Base-by-base conservation (phyloP, 2,329 filamentous ascomycete species). In the Aspergillus fijiensis region DNA sequence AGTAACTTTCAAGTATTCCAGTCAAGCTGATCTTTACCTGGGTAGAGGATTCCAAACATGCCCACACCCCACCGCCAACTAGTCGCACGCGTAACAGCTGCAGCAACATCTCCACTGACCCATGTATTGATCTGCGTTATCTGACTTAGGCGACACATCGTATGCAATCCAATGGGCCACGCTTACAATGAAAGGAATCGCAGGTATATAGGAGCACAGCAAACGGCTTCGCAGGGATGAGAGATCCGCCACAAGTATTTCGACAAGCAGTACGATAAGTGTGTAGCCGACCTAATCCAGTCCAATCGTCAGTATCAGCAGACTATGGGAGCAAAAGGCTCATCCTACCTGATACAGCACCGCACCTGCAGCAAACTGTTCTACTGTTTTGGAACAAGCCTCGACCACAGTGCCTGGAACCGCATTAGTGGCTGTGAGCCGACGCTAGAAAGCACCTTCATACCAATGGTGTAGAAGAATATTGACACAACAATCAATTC, bases 151-250 rank as follows among this genome's bases (percentile, higher is more conserved):
- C 27, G 12, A 19, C 39, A 5, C 3, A 19, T 19, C 9, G 2
- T 27, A 1, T 7, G 10, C 2, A 16, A 14, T 29, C 16, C 2
- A 35, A 9, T 6, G 5, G 2, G 12, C 25, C 25, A 27, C n/a
- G 7, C 73, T 67, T 63, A 79, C 77, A 49, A 87, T 68, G 66
- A 86, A 87, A 0, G 85, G 85, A 3, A 81, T 69, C 0, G 83
- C 82, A 0, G 85, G 85, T n/a, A 89, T 76, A 67, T 87, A 89
- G 51, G 84, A 87, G 77, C 88, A 89, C 65, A 89, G 77, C 9
- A 89, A 77, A 68, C 87, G 85, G 11, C 84, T 80, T 14, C 85
- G 82, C 6, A 85, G 82, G 1, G 87, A 88, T 2, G 86, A 87
- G 27, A 86, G 80, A 65, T 89, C 87, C 49, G 81, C 86, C 50